Conservation (phyloP, 163 green algal species). For the Scenedesmus sp. region DNA sequence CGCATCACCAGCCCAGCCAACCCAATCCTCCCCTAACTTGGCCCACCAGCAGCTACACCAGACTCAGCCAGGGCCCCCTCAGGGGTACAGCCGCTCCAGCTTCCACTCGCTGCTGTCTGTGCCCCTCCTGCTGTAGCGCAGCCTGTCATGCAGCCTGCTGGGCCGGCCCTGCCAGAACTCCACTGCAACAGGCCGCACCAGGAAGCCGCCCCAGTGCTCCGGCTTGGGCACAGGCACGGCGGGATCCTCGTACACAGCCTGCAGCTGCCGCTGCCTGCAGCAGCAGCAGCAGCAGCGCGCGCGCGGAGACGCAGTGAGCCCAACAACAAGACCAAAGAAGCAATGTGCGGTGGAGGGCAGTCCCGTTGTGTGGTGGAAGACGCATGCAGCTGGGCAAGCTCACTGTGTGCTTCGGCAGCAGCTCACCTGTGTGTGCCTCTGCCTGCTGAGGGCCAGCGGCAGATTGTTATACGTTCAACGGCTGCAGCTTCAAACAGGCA, state of each 20-base stretch:
- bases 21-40: background rate
- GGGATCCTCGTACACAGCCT: constrained; percentile 65
- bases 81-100: constrained; percentile 44
- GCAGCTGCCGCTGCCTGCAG: constrained; percentile 60
- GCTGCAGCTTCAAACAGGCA: too few relatives aligned
- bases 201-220: constrained; percentile 89
- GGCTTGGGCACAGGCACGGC: constrained; percentile 78
- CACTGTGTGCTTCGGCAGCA: too few relatives aligned
- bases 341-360: too few relatives aligned
- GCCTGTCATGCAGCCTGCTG: constrained; percentile 89
- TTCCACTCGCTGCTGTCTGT: constrained; percentile 32
- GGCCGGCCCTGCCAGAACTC: constrained; percentile 96
- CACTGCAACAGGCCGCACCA: constrained; percentile 76
- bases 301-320: too few relatives aligned
- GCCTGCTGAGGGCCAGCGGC: too few relatives aligned
- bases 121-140: constrained; percentile 54
- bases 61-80: background rate
- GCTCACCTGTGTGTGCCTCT: too few relatives aligned
- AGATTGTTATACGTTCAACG: too few relatives aligned
- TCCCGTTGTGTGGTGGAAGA: too few relatives aligned
- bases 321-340: too few relatives aligned
- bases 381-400: too few relatives aligned
- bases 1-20: too few relatives aligned
- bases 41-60: background rate
- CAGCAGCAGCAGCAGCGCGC: background rate